Conservation (phyloP, 371 early-diverging fungal genomes). For the Zopfochytrium polystomum region DNA sequence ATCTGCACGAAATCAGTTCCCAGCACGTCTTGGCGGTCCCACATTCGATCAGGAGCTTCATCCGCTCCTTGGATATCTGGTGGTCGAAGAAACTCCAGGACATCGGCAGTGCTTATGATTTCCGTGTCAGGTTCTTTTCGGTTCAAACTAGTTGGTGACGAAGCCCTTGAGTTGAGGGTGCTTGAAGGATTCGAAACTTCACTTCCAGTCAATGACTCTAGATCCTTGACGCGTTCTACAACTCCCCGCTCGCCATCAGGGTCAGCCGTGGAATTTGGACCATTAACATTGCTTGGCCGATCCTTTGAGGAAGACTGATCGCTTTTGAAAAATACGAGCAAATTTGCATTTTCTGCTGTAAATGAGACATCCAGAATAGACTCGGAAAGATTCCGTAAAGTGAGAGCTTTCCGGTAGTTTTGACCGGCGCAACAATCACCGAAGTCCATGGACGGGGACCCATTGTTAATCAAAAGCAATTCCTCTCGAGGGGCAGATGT, state of each 20-base stretch:
- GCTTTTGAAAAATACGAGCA: conserved; percentile 54
- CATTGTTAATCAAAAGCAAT: conserved; percentile 70
- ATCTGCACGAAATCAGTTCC: conserved; percentile 62
- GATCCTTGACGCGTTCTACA: neutral
- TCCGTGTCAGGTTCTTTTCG: conserved; percentile 7
- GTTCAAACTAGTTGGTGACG: conserved; percentile 18
- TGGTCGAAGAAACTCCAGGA: neutral
- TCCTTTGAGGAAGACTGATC: conserved; percentile 20
- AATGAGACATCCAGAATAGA: conserved; percentile 75
- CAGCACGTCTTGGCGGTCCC: neutral
- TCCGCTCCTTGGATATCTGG: neutral
- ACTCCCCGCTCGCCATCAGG: neutral
- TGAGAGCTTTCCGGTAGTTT: conserved; percentile 74
- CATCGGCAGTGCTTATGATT: neutral
- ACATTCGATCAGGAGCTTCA: neutral
- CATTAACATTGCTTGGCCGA: neutral
- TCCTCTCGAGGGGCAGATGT: conserved; percentile 76
- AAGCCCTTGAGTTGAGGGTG: conserved; percentile 19
- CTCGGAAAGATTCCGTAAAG: conserved; percentile 81
- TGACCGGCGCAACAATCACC: conserved; percentile 86
- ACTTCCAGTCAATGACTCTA: conserved; percentile 22
- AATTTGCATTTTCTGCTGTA: conserved; percentile 71
- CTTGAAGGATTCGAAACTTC: conserved; percentile 32
- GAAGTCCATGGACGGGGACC: conserved; percentile 76
- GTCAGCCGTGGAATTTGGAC: neutral